A percentile compares a stretch with the other conserved stretches of the same genome.
Evolutionary conservation across 495 filamentous ascomycete species (phyloP).

Genomic region (Melanomma pulvis-pyrius): DNA sequence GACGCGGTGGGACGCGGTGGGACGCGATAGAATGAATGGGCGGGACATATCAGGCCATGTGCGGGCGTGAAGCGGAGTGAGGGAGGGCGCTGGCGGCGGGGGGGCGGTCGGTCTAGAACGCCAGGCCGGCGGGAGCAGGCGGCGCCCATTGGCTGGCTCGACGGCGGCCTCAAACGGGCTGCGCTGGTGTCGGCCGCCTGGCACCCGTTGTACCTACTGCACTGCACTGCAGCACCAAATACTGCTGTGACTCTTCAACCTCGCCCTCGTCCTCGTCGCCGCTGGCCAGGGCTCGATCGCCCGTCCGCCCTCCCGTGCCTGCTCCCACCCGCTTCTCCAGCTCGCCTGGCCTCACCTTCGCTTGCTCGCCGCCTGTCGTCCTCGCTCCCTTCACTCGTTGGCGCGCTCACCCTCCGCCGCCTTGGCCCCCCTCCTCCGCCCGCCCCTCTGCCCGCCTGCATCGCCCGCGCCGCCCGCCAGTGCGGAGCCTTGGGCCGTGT

Average conservation of each 20-base stretch:
- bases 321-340: background rate
- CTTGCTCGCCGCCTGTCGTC: background rate
- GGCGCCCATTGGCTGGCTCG: background rate
- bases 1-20: no score
- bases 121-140: background rate
- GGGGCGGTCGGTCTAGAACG: background rate
- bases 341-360: background rate
- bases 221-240: background rate
- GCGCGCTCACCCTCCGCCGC: background rate
- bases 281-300: background rate
- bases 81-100: background rate
- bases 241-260: background rate
- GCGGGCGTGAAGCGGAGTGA: background rate
- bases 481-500: background rate
- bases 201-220: background rate
- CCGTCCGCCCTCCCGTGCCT: background rate
- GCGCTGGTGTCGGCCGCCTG: no score
- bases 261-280: background rate
- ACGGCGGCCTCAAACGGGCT: no score
- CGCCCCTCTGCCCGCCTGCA: background rate
- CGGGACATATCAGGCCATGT: background rate
- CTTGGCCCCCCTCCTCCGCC: background rate
- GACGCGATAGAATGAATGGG: no score
- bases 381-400: constrained; percentile 7
- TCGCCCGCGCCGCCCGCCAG: background rate